Evolutionary conservation across 2,329 filamentous ascomycete genomes (phyloP).

Genomic region (Trichoderma sp.): DNA sequence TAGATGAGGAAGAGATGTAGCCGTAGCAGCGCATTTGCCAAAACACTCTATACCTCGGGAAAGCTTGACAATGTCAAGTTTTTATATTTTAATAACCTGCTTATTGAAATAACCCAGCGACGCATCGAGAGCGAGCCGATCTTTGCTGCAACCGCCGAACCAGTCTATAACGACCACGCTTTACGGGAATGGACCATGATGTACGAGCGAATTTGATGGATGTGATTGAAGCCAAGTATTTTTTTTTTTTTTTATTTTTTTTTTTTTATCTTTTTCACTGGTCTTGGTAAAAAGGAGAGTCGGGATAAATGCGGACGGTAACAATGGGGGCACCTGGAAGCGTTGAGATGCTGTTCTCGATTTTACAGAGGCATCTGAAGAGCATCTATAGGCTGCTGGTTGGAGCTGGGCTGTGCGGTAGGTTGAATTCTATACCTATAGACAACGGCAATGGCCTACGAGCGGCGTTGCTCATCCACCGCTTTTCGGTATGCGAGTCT

Average conservation of each 20-base stretch:
- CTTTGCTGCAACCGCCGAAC: background rate
- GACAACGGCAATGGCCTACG: slow-evolving; percentile 2
- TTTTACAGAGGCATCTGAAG: background rate
- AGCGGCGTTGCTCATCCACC: slow-evolving; percentile 6
- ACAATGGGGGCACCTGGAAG: background rate
- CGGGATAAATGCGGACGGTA: slow-evolving; percentile 6
- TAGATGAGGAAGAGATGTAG: slow-evolving; percentile 42
- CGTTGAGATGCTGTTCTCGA: background rate
- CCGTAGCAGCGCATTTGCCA: background rate
- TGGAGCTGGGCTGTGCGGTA: background rate
- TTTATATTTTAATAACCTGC: background rate
- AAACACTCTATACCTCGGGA: background rate
- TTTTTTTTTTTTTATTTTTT: background rate
- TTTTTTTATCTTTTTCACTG: background rate
- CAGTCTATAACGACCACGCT: background rate
- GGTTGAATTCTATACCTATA: slow-evolving; percentile 15
- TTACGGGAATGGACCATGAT: slow-evolving; percentile 16
- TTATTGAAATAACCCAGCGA: slow-evolving; percentile 16
- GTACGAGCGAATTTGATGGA: slow-evolving; percentile 14
- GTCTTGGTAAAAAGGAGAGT: slow-evolving; percentile 12
- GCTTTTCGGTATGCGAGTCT: background rate
- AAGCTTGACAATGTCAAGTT: background rate
- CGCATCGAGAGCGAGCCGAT: background rate
- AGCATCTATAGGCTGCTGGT: background rate
- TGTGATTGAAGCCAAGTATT: slow-evolving; percentile 10